Base-by-base conservation (phyloP, 768 basidiomycete species). In the Lactarius indigo region DNA sequence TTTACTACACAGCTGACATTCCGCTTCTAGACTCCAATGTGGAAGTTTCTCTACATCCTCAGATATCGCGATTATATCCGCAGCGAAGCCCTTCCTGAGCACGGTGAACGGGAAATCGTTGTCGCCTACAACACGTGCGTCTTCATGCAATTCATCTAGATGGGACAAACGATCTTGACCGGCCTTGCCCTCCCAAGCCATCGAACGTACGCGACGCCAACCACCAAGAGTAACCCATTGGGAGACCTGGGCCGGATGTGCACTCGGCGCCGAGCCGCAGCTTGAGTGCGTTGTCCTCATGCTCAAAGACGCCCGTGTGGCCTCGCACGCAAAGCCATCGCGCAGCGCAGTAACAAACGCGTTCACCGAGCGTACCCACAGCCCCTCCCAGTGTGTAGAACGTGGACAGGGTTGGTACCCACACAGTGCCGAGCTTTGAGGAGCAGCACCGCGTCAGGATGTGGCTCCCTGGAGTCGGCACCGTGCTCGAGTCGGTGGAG, bases 261-360 rank as follows among this genome's bases (percentile, higher is more conserved):
- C 85, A 1, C 87, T 87, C 1, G 86, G 76, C 31, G 74, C 71
- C 17, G 35, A 87, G 73, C 70, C 81, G 76, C 79, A 89, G 77
- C 78, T 89, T 87, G 50, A 83, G 74, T 31, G 83, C 80, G 71
- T 89, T 89, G 68, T 80, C 76, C 1, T 86, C 87, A 71, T 87
- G 87, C 20, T 81, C 70, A 73, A 88, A 89, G 2, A 82, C 81
- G 10, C 87, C 87, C 2, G 87, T 89, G 74, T 89, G 86, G 1
- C 87, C 86, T 8, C 87, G 71, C 84, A 84, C 8, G 85, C 85
- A 60, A 89, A 75, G 0, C 78, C 80, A 3, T 74, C 70, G 52
- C 75, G 75, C 7, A 88, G 71, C 15, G 82, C 85, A 6, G 75
- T 74, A 61, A 75, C 69, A 76, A 90, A 88, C 5, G 79, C 78